Evolutionary conservation across 139 green algal species (phyloP).

Genomic region (Auxenochlorella pyrenoidosa): DNA sequence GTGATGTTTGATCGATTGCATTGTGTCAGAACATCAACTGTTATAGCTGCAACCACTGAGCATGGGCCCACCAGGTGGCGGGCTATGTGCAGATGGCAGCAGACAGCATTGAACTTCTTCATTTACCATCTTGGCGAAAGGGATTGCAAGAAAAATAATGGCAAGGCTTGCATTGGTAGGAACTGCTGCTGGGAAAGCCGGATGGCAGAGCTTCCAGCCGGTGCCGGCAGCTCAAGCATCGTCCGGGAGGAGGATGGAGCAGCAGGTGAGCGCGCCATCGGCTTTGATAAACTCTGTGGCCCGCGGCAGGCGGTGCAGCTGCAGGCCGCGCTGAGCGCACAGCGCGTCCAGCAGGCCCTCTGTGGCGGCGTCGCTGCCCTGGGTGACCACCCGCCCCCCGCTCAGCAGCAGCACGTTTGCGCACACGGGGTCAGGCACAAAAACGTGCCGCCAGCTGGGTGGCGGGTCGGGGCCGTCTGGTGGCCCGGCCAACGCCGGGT

Average conservation of each 20-base stretch:
- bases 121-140: too few species aligned
- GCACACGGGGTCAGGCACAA: slow-evolving; percentile 1
- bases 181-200: too few species aligned
- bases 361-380: not conserved
- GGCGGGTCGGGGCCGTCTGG: too few species aligned
- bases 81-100: too few species aligned
- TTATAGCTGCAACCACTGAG: too few species aligned
- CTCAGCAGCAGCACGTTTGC: slow-evolving; percentile 24
- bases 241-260: slow-evolving; percentile 4
- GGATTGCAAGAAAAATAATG: too few species aligned
- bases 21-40: too few species aligned
- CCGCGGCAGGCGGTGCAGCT: not conserved
- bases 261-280: slow-evolving; percentile 19
- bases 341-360: slow-evolving; percentile 17
- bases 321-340: slow-evolving; percentile 8
- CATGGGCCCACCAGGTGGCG: too few species aligned
- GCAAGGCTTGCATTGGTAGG: too few species aligned
- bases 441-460: not conserved
- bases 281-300: slow-evolving; percentile 18
- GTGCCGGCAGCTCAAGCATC: not conserved
- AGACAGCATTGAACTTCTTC: too few species aligned
- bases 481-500: not conserved
- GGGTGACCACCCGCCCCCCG: not conserved
- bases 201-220: too few species aligned
- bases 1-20: too few species aligned